These are phyloP conservation scores for Aspergillus ustus DNA, from an alignment of 2,329 filamentous ascomycete species.

Conservation along the genomic window DNA sequence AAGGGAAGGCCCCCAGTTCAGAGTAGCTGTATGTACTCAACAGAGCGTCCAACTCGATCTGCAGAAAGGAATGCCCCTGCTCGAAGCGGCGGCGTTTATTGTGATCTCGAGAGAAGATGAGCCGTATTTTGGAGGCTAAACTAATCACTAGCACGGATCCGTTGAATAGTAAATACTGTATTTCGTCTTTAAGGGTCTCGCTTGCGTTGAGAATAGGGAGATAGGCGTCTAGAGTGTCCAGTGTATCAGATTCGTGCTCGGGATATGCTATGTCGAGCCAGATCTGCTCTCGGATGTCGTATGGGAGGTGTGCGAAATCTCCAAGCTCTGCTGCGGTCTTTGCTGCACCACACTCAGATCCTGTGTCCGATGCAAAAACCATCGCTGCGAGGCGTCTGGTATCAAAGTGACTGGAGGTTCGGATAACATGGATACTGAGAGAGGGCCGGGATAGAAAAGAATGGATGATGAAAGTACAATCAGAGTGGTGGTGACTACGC, in stretches of 20 bases:
- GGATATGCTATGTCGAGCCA: neutral
- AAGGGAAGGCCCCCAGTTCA: neutral
- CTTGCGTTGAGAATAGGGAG: neutral
- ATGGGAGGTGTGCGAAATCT: neutral
- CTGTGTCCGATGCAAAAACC: neutral
- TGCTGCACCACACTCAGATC: neutral
- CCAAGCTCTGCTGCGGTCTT: neutral
- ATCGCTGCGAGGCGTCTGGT: neutral
- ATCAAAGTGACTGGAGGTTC: neutral
- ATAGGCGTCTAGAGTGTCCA: neutral
- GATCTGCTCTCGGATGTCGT: neutral
- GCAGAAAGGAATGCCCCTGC: neutral
- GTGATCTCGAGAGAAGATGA: neutral
- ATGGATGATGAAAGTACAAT: neutral
- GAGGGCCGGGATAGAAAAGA: too few species aligned
- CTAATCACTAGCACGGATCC: neutral
- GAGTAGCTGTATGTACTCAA: too few species aligned
- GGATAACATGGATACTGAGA: neutral
- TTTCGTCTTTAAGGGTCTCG: neutral
- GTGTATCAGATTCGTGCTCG: neutral
- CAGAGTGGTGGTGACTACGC: neutral
- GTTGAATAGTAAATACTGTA: neutral
- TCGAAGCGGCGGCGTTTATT: neutral
- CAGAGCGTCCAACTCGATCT: too few species aligned
- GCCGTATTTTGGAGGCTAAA: neutral